Base-by-base conservation (phyloP, 2,329 filamentous ascomycete genomes). In the Fusarium palustre region DNA sequence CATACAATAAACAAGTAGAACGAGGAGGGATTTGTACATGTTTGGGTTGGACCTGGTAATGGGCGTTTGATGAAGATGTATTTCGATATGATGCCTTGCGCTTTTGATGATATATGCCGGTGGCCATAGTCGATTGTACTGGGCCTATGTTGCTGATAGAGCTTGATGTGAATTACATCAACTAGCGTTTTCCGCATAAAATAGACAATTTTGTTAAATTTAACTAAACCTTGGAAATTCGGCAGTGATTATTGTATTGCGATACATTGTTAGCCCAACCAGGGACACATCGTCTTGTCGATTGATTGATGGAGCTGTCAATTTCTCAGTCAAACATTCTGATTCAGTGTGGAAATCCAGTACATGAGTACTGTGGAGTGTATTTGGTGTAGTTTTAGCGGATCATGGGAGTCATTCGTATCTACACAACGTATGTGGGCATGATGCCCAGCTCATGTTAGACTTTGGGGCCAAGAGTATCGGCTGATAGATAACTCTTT, bases 41-140 rank as follows among this genome's bases (percentile, higher is more conserved):
- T 64, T 66, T 55, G 56, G 20, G 38, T 52, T 62, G 66, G 69
- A 54, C 46, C 66, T 71, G 63, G 53, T 68, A 66, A 70, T 66
- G 62, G 73, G 71, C 68, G 71, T 74, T 69, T 69, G 53, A 72
- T 71, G 73, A 75, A 65, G 55, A 67, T 73, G 39, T 73, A 64
- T 69, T 73, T 75, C 60, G 57, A 70, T 64, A 64, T 73, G 42
- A 63, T 72, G 64, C 66, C 55, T 74, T 65, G 54, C 55, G 55
- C 46, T 62, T 64, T 58, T 71, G 58, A 71, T 59, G 66, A 71
- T 66, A 69, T 62, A 58, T 67, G 63, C 59, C 55, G 56, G 39
- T 38, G 49, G 69, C 49, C 53, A 60, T 45, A 38, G 67, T 68
- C 22, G 43, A 64, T 53, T 24, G 47, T 55, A 39, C 47, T 46